Conservation (phyloP, 306 rosid species). For the Inga laurina region DNA sequence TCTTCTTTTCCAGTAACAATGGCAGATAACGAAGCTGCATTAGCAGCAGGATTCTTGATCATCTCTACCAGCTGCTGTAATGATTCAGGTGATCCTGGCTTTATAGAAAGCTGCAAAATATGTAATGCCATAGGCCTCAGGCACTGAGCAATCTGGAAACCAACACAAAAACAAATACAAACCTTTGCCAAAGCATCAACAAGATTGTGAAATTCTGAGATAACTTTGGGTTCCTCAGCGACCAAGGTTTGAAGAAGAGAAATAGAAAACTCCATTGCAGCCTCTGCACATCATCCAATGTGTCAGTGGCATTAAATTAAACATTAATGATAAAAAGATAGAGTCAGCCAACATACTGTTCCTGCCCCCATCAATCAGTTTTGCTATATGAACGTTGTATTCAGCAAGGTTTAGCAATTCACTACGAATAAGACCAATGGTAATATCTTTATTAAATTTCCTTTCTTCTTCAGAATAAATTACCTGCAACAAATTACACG, state of each 20-base stretch:
- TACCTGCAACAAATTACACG: constrained; percentile 55
- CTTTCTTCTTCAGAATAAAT: constrained; percentile 97
- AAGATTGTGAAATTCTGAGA: constrained; percentile 96
- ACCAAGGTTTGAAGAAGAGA: constrained; percentile 83
- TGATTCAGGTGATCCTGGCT: constrained; percentile 92
- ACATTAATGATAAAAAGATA: neutral
- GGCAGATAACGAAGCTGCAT: constrained; percentile 49
- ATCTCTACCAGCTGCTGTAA: constrained; percentile 83
- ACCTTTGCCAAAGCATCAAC: constrained; percentile 94
- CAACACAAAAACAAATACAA: constrained; percentile 29
- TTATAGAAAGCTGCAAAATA: constrained; percentile 70
- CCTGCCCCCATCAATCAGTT: constrained; percentile 96
- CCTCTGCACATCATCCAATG: constrained; percentile 58
- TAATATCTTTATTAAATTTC: constrained; percentile 86
- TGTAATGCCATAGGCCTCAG: constrained; percentile 29
- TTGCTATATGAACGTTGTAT: constrained; percentile 97
- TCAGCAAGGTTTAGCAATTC: constrained; percentile 93
- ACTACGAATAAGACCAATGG: constrained; percentile 80
- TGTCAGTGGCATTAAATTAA: constrained; percentile 24
- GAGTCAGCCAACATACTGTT: constrained; percentile 66
- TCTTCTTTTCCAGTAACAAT: constrained; percentile 82
- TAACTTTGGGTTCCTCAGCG: constrained; percentile 74
- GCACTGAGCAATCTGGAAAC: neutral
- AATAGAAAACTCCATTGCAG: constrained; percentile 83
- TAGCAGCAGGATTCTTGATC: constrained; percentile 75